These are phyloP conservation scores for Leptographium galeiforme DNA, from an alignment of 2,329 filamentous ascomycete species.

Conservation along the genomic window DNA sequence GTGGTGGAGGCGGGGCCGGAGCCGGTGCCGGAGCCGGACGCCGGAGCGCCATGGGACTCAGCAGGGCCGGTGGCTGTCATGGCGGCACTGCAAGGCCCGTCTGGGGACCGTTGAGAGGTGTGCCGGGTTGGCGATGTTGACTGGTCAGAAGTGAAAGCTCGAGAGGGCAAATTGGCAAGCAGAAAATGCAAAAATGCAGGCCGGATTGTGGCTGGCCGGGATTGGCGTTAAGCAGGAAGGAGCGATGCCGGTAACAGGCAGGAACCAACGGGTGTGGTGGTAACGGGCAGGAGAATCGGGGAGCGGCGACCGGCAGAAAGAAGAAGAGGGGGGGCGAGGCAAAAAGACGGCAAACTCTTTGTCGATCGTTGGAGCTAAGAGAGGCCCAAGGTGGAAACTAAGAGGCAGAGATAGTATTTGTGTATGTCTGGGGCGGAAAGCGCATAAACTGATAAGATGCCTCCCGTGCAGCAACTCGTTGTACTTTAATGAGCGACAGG, in stretches of 20 bases:
- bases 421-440: background rate
- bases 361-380: background rate
- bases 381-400: background rate
- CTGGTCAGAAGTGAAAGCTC: background rate
- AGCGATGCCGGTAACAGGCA: background rate
- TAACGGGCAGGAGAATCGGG: background rate
- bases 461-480: too few relatives aligned
- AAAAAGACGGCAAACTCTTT: background rate
- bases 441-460: too few relatives aligned
- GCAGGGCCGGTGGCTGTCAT: background rate
- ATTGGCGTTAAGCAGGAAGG: background rate
- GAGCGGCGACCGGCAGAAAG: background rate
- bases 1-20: background rate
- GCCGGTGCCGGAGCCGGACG: background rate
- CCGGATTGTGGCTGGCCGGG: background rate
- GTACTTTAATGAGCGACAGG: too few relatives aligned
- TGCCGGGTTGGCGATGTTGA: too few relatives aligned
- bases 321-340: background rate
- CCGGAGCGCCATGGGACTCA: background rate
- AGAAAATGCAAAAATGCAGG: background rate
- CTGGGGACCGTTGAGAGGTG: background rate
- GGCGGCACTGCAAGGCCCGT: background rate
- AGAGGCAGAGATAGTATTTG: background rate
- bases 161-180: background rate
- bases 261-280: too few relatives aligned